Evolutionary conservation across 2,329 filamentous ascomycete genomes (phyloP).

Genomic region (Hymenoscyphus fraxineus): DNA sequence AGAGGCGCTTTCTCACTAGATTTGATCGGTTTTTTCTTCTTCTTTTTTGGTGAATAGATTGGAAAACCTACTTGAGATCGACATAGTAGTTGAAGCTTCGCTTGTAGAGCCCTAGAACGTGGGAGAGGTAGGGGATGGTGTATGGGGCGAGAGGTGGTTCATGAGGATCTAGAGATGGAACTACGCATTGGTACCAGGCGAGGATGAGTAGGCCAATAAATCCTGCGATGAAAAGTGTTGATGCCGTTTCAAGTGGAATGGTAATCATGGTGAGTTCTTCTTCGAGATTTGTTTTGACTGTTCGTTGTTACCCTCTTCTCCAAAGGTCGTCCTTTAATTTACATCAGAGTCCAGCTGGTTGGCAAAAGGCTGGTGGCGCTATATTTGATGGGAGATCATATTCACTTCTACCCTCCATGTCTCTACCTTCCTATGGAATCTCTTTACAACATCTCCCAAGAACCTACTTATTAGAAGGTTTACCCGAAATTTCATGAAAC

Average conservation of each 20-base stretch:
- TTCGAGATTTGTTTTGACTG: neutral
- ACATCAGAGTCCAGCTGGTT: too few species aligned
- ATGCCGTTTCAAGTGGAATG: neutral
- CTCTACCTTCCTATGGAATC: too few species aligned
- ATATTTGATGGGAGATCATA: too few species aligned
- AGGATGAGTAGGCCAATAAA: neutral
- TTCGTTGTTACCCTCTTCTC: too few species aligned
- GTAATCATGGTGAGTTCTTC: neutral
- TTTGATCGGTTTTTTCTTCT: neutral
- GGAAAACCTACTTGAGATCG: neutral
- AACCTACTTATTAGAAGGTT: too few species aligned
- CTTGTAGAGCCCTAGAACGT: neutral
- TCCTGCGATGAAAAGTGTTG: neutral
- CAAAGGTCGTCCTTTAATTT: too few species aligned
- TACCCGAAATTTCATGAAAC: too few species aligned
- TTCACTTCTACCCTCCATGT: too few species aligned
- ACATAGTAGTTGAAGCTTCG: neutral
- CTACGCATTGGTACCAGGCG: neutral
- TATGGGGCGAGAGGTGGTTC: neutral
- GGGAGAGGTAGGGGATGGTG: neutral
- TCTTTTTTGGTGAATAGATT: neutral
- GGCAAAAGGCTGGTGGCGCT: too few species aligned
- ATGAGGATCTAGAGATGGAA: neutral
- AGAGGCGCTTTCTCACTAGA: constrained; percentile 6
- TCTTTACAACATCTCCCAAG: too few species aligned